Evolutionary conservation across 768 basidiomycete genomes (phyloP).

Genomic region (Amanita rimosa): DNA sequence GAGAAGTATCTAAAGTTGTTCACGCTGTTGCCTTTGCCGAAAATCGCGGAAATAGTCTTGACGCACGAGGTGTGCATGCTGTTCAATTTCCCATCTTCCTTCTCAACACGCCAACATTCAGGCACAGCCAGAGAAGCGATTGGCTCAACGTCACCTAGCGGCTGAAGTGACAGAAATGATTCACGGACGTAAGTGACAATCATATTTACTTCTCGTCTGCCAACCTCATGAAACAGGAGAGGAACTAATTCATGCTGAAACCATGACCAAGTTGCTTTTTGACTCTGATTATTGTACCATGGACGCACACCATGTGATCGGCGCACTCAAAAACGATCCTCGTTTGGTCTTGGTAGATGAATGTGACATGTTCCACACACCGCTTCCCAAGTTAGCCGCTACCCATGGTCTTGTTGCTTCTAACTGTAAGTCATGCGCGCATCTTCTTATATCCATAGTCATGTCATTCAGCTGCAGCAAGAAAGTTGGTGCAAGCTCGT

Average conservation of each 20-base stretch:
- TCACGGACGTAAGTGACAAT: constrained; percentile 22
- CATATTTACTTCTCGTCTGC: not conserved
- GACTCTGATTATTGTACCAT: constrained; percentile 33
- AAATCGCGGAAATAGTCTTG: constrained; percentile 27
- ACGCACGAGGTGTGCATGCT: constrained; percentile 42
- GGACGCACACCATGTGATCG: constrained; percentile 41
- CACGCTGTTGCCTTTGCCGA: constrained; percentile 63
- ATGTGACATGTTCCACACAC: constrained; percentile 38
- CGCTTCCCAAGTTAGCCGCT: constrained; percentile 53
- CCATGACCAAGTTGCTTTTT: constrained; percentile 33
- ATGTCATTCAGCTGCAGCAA: constrained; percentile 44
- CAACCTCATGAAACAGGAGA: constrained; percentile 18
- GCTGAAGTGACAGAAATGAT: constrained; percentile 44
- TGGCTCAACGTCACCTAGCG: constrained; percentile 37
- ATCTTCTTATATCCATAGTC: not conserved
- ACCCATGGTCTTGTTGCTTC: constrained; percentile 49
- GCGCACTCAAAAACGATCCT: constrained; percentile 54
- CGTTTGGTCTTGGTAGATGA: constrained; percentile 43
- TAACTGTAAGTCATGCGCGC: constrained; percentile 34
- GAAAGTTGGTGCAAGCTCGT: constrained; percentile 45
- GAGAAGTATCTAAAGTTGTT: constrained; percentile 73
- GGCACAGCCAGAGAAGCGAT: constrained; percentile 30
- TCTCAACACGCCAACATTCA: constrained; percentile 8
- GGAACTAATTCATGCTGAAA: constrained; percentile 28
- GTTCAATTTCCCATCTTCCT: not conserved